Evolutionary conservation across 2,329 filamentous ascomycete genomes (phyloP).

Genomic region (Ophiostoma ulmi): DNA sequence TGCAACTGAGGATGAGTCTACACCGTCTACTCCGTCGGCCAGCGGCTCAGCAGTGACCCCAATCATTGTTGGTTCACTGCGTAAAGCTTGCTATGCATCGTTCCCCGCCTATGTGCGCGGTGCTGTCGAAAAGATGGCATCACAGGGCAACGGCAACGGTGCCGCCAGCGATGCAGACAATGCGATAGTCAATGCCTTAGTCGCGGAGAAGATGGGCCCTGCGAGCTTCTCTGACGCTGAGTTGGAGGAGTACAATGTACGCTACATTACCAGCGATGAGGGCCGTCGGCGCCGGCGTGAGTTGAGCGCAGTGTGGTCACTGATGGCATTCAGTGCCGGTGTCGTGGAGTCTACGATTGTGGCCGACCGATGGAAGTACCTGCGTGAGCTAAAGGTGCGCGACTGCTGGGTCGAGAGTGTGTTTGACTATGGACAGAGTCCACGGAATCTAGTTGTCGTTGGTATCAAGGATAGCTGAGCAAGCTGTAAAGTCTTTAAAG

Average conservation of each 20-base stretch:
- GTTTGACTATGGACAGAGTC: conserved; percentile 81
- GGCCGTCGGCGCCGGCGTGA: conserved; percentile 61
- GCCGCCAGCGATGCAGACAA: conserved; percentile 31
- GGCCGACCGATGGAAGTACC: conserved; percentile 80
- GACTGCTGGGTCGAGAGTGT: conserved; percentile 89
- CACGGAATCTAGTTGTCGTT: conserved; percentile 87
- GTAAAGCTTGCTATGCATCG: conserved; percentile 71
- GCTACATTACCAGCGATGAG: conserved; percentile 46
- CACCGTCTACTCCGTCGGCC: conserved; percentile 34
- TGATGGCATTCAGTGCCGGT: conserved; percentile 93
- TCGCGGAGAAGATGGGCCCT: conserved; percentile 57
- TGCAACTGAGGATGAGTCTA: conserved; percentile 4
- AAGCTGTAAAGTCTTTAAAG: not conserved
- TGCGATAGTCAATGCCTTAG: conserved; percentile 39
- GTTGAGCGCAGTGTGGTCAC: conserved; percentile 79
- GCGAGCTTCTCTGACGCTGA: conserved; percentile 66
- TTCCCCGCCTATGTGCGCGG: conserved; percentile 75
- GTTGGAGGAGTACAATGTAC: conserved; percentile 62
- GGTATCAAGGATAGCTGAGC: conserved; percentile 48
- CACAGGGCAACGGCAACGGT: conserved; percentile 25
- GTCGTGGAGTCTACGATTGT: conserved; percentile 89
- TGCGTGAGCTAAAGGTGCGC: conserved; percentile 68
- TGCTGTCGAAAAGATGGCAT: conserved; percentile 65
- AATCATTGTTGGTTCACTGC: conserved; percentile 78
- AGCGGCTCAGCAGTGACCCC: conserved; percentile 63